phyloP scores from a whole-genome alignment of 257 asterid species.

The Salvia splendens region DNA sequence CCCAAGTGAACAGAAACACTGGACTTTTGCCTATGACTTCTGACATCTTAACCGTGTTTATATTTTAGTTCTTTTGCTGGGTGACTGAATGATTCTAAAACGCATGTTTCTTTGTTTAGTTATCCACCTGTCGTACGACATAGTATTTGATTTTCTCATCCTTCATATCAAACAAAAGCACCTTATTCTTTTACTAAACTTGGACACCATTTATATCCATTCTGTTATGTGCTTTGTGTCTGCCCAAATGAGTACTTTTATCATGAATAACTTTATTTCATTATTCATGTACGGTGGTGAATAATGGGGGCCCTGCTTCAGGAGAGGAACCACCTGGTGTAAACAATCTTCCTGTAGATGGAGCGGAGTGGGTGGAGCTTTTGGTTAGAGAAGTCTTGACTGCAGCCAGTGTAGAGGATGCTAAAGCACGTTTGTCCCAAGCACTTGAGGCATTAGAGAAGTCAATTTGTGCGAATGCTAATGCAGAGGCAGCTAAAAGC shows the following conservation, averaged over 20 bases:
- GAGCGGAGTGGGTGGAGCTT: constrained; percentile 67
- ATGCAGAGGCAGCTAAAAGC: constrained; percentile 61
- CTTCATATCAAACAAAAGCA: constrained; percentile 7
- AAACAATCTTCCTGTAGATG: constrained; percentile 47
- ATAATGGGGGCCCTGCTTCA: constrained; percentile 45
- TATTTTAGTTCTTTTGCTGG: too few species aligned
- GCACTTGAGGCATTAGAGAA: constrained; percentile 63
- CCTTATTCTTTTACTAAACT: background rate
- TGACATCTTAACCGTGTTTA: too few species aligned
- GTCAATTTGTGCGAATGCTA: constrained; percentile 53
- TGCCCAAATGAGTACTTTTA: background rate
- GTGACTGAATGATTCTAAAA: background rate
- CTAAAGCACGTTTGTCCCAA: constrained; percentile 54
- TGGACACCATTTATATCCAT: background rate
- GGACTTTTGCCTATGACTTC: too few species aligned
- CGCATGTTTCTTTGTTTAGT: background rate
- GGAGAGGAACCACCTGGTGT: constrained; percentile 40
- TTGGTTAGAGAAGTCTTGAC: constrained; percentile 55
- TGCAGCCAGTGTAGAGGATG: constrained; percentile 54
- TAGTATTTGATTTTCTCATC: constrained; percentile 9
- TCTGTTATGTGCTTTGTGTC: background rate
- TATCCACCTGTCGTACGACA: background rate
- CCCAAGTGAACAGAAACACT: too few species aligned
- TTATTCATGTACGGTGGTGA: constrained; percentile 36
- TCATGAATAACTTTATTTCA: constrained; percentile 12